Base-by-base conservation (phyloP, 164 flowering plant species). In the grape (Vitis vinifera) region DNA sequence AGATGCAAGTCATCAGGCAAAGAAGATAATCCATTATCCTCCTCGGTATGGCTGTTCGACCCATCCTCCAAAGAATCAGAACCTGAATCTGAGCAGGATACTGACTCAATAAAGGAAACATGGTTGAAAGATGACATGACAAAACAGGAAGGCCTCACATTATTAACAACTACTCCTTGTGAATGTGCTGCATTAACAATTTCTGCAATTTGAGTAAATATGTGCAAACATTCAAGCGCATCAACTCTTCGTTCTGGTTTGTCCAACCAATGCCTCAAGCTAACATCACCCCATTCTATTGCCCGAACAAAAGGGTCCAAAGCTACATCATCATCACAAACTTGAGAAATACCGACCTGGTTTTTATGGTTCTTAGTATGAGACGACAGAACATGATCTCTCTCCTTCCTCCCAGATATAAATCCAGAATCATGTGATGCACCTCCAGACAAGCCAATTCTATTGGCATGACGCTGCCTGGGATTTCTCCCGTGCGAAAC, bases 191-290 rank as follows among this genome's bases (percentile, higher is more conserved):
- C 71, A 70, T 86, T 81, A 66, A 91, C 95, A 67, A 86, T 88
- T 68, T 91, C 97, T 19, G 87, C 92, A 64, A 91, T 87, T 86
- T 96, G 99, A 69, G 83, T 80, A 71, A 96, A 93, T 77, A 96
- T 81, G 74, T 90, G 98, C 86, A 93, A 70, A 75, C 95, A 91
- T 73, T 96, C 98, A 71, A 86, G 76, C 23, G 68, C 80, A 71
- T 89, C 95, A 47, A 96, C 91, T 0, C 79, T 52, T 67, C 99
- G 71, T 67, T 87, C 89, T 4, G 88, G 89, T 37, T 80, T 88
- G 72, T 96, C 99, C 80, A 96, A 72, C 99, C 98, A 96, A 68
- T 89, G 86, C 76, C 99, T 89, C 86, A 96, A 76, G 76, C 97
- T 96, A 50, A 96, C 72, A 73, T 90, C 98, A 52, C 79, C 84